Evolutionary conservation across 805 yeast genomes (phyloP).

Genomic region (Cyberlindnera bimundalis): DNA sequence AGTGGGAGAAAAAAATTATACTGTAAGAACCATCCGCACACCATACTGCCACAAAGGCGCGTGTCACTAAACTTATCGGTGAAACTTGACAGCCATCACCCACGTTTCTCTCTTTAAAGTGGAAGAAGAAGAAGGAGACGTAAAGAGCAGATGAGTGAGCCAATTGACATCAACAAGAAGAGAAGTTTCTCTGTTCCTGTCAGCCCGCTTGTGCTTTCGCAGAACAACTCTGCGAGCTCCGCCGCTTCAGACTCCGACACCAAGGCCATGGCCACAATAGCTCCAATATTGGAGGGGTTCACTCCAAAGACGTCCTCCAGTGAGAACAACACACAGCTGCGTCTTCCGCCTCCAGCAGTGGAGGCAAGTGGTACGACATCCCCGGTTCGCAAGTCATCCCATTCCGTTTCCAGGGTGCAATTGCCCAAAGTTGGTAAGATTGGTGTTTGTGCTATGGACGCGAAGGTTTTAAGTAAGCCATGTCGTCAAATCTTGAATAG

Average conservation of each 20-base stretch:
- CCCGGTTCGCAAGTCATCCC: constrained; percentile 20
- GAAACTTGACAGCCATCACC: background rate
- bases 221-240: constrained; percentile 14
- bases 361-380: constrained; percentile 14
- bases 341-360: constrained; percentile 25
- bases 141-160: constrained; percentile 17
- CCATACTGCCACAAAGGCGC: constrained; percentile 1
- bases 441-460: constrained; percentile 99
- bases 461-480: constrained; percentile 93
- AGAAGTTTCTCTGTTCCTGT: constrained; percentile 22
- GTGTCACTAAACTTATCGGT: background rate
- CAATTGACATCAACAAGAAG: constrained; percentile 23
- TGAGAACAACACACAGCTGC: constrained; percentile 34
- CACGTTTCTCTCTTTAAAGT: background rate
- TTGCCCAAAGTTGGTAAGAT: constrained; percentile 82
- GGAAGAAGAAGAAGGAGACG: too few species aligned
- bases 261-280: constrained; percentile 73
- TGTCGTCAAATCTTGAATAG: constrained; percentile 87
- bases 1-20: background rate
- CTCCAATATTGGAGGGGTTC: constrained; percentile 72
- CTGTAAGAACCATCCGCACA: constrained; percentile 4
- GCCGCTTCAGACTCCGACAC: constrained; percentile 30
- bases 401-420: constrained; percentile 33
- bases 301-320: constrained; percentile 65
- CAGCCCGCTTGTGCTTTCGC: constrained; percentile 31